phyloP scores from a whole-genome alignment of 108 stramenopile species.

The Fistulifera pelliculosa region DNA sequence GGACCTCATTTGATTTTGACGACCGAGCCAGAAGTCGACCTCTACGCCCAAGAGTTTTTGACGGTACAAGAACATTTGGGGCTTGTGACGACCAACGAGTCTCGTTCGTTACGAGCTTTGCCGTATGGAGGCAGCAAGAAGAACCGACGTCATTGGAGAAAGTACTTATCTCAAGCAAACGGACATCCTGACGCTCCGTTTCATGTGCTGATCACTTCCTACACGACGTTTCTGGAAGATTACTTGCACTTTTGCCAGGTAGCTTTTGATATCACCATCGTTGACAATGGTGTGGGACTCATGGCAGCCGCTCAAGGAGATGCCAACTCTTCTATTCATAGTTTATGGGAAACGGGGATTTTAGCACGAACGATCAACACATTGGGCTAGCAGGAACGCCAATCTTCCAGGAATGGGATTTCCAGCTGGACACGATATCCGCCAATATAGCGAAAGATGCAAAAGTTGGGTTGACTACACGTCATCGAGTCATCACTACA shows the following conservation, averaged over 20 bases:
- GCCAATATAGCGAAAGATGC: slow-evolving; percentile 35
- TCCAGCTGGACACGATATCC: slow-evolving; percentile 17
- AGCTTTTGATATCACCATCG: slow-evolving; percentile 58
- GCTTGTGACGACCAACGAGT: slow-evolving; percentile 18
- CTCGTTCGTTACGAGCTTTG: slow-evolving; percentile 34
- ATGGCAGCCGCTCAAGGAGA: slow-evolving; percentile 66
- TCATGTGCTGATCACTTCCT: slow-evolving; percentile 71
- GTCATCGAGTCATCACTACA: slow-evolving; percentile 68
- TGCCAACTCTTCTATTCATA: slow-evolving; percentile 47
- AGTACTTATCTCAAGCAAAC: slow-evolving; percentile 47
- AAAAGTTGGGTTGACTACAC: slow-evolving; percentile 72
- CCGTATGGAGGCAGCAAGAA: slow-evolving; percentile 41
- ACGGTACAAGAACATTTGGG: slow-evolving; percentile 29
- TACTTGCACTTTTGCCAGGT: slow-evolving; percentile 74
- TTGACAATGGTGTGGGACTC: slow-evolving; percentile 76
- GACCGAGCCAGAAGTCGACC: slow-evolving; percentile 36
- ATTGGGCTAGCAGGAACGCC: slow-evolving; percentile 47
- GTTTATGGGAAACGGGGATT: slow-evolving; percentile 61
- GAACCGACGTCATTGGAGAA: slow-evolving; percentile 43
- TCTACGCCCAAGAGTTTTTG: slow-evolving; percentile 55
- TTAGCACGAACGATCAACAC: slow-evolving; percentile 50
- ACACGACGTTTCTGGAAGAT: slow-evolving; percentile 54
- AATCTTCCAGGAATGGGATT: slow-evolving; percentile 40
- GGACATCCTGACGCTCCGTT: slow-evolving; percentile 61
- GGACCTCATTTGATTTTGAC: slow-evolving; percentile 78